Evolutionary conservation across 345 rosid species (phyloP), one percentile per base, ranked within the genome.

Genomic region (Brassica incana): DNA sequence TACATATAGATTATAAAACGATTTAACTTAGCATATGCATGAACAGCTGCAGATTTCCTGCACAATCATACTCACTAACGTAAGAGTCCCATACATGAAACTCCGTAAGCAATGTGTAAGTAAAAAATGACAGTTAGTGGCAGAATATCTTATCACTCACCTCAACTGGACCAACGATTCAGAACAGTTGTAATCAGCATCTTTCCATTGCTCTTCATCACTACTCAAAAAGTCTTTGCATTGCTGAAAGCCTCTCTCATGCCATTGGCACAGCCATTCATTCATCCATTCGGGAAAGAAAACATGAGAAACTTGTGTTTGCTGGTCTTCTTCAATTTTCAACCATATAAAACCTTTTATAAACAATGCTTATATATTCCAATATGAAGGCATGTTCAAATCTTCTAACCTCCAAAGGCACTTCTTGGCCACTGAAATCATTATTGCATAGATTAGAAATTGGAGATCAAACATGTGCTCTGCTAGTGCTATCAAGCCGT

Each of bases 1-100:
- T 8, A 8, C 43, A 7, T 38, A 38, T 38, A 38, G 8, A 38
- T 38, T 38, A 38, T 38, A 38, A 38, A 38, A 38, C 43, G 43
- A 38, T 6, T 8, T 33, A 33, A 33, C 84, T 85, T 88, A 1
- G 97, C 99, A 80, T 97, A 95, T 73, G 99, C 97, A 62, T 85
- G 88, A 69, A 95, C 79, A 74, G 95, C 96, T 20, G 97, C 93
- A 77, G 98, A 91, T 80, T 95, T 93, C 83, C 99, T 12, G 20
- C 54, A 74, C 71, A 73, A 76, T 10, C 43, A 67, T 40, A 65
- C 43, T 54, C 65, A 71, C n/a, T 72, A 62, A 73, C 69, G 78
- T 77, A 20, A 72, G 72, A 40, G 45, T 54, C 9, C 15, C 48
- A 35, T 63, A 63, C 30, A 63, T 38, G 66, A 69, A 64, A 80